A percentile compares a stretch with the other conserved stretches of the same genome.
Evolutionary conservation across 169 alveolate genomes (phyloP).

Genomic region (Eimeria maxima): DNA sequence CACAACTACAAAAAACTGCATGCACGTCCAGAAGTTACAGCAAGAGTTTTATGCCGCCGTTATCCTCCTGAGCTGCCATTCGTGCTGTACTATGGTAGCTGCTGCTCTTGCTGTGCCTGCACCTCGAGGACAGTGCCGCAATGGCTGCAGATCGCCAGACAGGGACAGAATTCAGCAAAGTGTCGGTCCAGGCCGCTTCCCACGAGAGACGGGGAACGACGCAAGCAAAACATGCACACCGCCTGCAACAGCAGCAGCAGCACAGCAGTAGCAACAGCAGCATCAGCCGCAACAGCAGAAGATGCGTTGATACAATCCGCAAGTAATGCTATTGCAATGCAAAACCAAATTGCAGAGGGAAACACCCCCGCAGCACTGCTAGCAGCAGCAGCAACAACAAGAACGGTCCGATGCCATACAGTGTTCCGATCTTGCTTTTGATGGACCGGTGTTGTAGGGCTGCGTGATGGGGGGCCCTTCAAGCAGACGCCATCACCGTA

Average conservation of each 20-base stretch:
- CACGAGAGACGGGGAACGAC: constrained; percentile 10
- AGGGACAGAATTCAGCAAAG: not conserved
- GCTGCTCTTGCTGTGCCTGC: not conserved
- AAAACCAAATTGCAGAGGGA: too few species aligned
- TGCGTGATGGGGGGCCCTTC: too few species aligned
- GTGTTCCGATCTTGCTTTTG: too few species aligned
- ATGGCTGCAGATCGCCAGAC: constrained; percentile 13
- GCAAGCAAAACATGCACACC: constrained; percentile 5
- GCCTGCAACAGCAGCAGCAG: constrained; percentile 8
- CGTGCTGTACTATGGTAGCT: not conserved
- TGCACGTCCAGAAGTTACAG: not conserved
- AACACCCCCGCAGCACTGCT: too few species aligned
- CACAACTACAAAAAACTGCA: not conserved
- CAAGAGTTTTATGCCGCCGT: not conserved
- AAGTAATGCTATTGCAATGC: too few species aligned
- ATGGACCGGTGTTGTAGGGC: too few species aligned
- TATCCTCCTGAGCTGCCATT: not conserved
- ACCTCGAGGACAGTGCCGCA: constrained; percentile 7
- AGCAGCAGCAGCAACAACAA: too few species aligned
- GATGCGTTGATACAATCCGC: too few species aligned
- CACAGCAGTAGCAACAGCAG: not conserved
- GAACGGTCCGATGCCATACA: too few species aligned
- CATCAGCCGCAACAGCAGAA: too few species aligned
- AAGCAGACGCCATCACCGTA: not conserved
- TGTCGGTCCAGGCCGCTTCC: not conserved